Conservation (phyloP, 805 yeast species). For the Wickerhamiella spandovensis region DNA sequence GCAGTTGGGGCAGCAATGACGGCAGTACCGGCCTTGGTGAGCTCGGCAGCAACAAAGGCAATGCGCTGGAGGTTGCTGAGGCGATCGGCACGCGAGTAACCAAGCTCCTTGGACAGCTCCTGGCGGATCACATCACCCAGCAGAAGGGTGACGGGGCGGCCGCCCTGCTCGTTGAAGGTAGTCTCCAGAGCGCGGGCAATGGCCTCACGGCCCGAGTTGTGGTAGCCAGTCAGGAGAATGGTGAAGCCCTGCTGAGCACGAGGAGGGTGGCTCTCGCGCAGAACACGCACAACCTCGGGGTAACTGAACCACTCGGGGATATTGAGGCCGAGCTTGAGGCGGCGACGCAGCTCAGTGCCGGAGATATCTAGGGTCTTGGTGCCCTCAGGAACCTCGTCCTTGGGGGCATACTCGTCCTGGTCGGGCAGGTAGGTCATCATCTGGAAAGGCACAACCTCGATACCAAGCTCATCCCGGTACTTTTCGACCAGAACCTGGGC, state of each 20-base stretch:
- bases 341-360: constrained; percentile 86
- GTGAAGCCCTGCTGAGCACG: constrained; percentile 82
- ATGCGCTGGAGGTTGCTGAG: constrained; percentile 33
- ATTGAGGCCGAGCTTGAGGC: constrained; percentile 70
- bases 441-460: constrained; percentile 89
- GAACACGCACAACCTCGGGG: constrained; percentile 85
- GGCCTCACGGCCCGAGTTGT: constrained; percentile 47
- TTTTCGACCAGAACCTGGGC: constrained; percentile 81
- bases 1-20: constrained; percentile 57
- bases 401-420: constrained; percentile 88
- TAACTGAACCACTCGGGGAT: constrained; percentile 97
- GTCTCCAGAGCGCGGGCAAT: constrained; percentile 77
- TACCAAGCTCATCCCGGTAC: constrained; percentile 63
- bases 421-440: constrained; percentile 95
- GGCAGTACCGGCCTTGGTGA: constrained; percentile 84
- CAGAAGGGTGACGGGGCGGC: constrained; percentile 59
- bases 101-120: constrained; percentile 30
- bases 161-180: constrained; percentile 81
- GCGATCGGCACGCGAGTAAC: constrained; percentile 29
- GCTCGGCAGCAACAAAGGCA: constrained; percentile 56
- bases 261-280: constrained; percentile 89
- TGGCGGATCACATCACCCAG: constrained; percentile 32
- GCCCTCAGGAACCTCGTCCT: constrained; percentile 73
- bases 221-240: constrained; percentile 46
- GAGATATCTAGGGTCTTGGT: constrained; percentile 80